phyloP scores from a whole-genome alignment of 169 alveolate species.

The Plasmodium cynomolgi region DNA sequence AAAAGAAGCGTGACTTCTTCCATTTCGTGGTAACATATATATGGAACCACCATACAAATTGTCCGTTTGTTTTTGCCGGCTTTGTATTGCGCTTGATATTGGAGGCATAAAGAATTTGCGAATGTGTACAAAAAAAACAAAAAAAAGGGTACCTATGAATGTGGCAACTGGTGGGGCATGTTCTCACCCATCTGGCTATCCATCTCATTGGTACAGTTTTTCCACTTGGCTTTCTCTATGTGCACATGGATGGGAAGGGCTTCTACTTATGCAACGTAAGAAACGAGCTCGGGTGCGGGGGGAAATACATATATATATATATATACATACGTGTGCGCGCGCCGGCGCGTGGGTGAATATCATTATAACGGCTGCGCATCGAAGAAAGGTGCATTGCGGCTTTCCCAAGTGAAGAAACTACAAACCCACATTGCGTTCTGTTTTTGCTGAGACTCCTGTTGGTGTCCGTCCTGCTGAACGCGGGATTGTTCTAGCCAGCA shows the following conservation, averaged over 20 bases:
- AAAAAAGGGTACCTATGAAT: neutral
- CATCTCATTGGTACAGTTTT: neutral
- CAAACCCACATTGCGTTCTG: neutral
- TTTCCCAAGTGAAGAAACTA: neutral
- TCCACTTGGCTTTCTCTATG: neutral
- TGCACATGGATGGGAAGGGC: neutral
- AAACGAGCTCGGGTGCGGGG: neutral
- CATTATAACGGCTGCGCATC: neutral
- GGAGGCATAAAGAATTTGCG: neutral
- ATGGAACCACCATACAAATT: conserved; percentile 1
- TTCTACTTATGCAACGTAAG: neutral
- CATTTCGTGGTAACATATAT: neutral
- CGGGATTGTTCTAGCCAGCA: neutral
- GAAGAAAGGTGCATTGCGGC: neutral
- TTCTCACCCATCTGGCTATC: neutral
- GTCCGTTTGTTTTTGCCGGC: neutral
- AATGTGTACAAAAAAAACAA: neutral
- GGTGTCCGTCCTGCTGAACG: neutral
- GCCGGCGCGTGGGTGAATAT: neutral
- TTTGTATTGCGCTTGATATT: neutral
- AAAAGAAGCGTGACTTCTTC: neutral
- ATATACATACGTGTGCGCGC: neutral
- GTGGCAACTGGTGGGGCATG: neutral
- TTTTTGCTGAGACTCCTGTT: neutral
- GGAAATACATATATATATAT: neutral